These are phyloP conservation scores for Tylopilus intermedius DNA, from an alignment of 768 basidiomycete genomes.

Conservation along the genomic window DNA sequence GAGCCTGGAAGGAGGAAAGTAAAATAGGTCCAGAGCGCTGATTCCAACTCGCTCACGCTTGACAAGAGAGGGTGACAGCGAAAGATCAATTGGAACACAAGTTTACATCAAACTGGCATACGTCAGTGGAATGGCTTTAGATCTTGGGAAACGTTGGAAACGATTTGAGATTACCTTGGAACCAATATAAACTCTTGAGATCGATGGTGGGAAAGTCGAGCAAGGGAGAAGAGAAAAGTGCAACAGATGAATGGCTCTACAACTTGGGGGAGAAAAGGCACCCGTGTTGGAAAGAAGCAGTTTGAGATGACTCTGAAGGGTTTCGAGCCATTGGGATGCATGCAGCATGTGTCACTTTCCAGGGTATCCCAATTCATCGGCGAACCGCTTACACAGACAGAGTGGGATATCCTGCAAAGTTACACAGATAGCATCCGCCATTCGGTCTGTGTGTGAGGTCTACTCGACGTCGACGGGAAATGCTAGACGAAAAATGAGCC, in stretches of 20 bases:
- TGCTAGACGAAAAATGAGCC: too few species aligned
- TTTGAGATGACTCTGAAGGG: too few species aligned
- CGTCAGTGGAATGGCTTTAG: too few species aligned
- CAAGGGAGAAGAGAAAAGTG: not conserved
- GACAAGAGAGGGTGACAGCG: not conserved
- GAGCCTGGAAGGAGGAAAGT: not conserved
- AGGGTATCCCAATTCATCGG: not conserved
- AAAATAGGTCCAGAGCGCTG: not conserved
- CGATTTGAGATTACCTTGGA: too few species aligned
- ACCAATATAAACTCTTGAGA: too few species aligned
- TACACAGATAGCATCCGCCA: not conserved
- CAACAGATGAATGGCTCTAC: too few species aligned
- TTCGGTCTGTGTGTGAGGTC: not conserved
- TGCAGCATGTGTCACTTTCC: not conserved
- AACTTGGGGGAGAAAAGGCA: too few species aligned
- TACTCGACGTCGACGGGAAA: not conserved
- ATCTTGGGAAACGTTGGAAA: too few species aligned
- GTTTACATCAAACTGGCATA: too few species aligned
- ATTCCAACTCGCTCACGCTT: not conserved
- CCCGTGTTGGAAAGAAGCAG: too few species aligned
- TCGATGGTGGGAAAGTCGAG: not conserved
- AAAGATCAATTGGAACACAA: too few species aligned
- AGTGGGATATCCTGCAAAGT: not conserved
- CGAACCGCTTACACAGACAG: not conserved
- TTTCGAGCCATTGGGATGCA: not conserved